These are phyloP conservation scores for Microbotryum silenes-acaulis DNA, from an alignment of 1,284 basidiomycete species.

Conservation along the genomic window DNA sequence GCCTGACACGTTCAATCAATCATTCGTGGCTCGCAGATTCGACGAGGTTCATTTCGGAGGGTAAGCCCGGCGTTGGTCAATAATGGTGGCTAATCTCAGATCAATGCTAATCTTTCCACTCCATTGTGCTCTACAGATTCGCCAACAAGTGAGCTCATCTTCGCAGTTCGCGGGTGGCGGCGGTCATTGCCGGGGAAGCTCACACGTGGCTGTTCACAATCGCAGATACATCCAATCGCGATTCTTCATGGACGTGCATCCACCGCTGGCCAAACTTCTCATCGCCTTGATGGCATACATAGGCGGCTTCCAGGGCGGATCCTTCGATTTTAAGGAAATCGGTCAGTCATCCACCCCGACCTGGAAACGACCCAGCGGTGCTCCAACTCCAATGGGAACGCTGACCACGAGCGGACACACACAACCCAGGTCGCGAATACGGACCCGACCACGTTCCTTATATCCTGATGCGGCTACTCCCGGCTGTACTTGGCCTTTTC, in stretches of 20 bases:
- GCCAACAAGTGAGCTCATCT: conserved; percentile 24
- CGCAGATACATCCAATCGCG: conserved; percentile 77
- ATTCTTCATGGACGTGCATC: conserved; percentile 94
- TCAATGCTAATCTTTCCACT: neutral
- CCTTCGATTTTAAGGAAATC: conserved; percentile 96
- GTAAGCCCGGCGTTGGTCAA: conserved; percentile 38
- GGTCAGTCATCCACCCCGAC: conserved; percentile 57
- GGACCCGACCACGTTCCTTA: conserved; percentile 72
- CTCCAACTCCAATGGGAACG: conserved; percentile 34
- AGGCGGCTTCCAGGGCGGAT: conserved; percentile 75
- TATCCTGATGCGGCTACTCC: conserved; percentile 88
- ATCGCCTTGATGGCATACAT: conserved; percentile 84
- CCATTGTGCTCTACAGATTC: conserved; percentile 12
- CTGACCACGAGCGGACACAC: neutral
- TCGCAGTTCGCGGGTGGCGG: neutral
- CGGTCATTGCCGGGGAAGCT: neutral
- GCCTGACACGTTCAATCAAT: conserved; percentile 2
- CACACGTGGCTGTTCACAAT: conserved; percentile 48
- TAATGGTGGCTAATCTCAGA: neutral
- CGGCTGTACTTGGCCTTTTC: conserved; percentile 79
- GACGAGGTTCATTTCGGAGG: conserved; percentile 97
- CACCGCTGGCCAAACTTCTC: conserved; percentile 89
- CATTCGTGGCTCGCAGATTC: conserved; percentile 53
- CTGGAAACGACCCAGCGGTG: conserved; percentile 34
- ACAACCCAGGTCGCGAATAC: conserved; percentile 54